Evolutionary conservation across 768 basidiomycete species (phyloP).

Genomic region (Mycena chlorophos): DNA sequence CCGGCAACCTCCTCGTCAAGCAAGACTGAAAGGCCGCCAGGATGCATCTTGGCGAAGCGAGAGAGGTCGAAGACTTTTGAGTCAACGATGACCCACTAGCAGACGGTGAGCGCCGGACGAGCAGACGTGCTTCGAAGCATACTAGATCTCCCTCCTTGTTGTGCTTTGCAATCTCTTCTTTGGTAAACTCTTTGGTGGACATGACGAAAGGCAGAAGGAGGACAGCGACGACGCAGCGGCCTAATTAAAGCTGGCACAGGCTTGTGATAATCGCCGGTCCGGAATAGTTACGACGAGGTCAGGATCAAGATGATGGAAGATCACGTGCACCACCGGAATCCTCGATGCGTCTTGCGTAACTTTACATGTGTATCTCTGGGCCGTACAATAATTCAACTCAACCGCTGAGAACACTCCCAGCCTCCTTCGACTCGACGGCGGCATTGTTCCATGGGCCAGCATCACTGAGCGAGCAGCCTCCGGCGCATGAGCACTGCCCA

Average conservation of each 20-base stretch:
- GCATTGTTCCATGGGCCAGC: conserved; percentile 82
- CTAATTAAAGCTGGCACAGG: no score
- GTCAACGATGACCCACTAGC: conserved; percentile 79
- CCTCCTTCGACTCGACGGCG: background rate
- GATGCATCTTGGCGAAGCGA: conserved; percentile 70
- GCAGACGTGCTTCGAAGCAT: conserved; percentile 22
- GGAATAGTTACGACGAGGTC: no score
- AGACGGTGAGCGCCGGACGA: background rate
- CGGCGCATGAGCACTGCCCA: conserved; percentile 73
- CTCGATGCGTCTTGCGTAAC: no score
- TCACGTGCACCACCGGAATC: no score
- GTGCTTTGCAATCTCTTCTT: conserved; percentile 56
- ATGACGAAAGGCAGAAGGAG: no score
- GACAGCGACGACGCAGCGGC: no score
- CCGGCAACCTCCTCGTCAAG: conserved; percentile 74
- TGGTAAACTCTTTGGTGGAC: conserved; percentile 35
- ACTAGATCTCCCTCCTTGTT: conserved; percentile 77
- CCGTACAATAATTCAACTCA: no score
- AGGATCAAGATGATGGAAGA: no score
- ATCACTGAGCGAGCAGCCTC: conserved; percentile 86
- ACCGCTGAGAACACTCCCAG: background rate
- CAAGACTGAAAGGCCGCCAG: conserved; percentile 70
- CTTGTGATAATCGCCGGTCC: no score
- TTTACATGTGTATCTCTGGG: no score
- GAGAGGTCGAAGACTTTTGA: conserved; percentile 72